Evolutionary conservation across 257 asterid genomes (phyloP).

Genomic region (Nicotiana attenuata): DNA sequence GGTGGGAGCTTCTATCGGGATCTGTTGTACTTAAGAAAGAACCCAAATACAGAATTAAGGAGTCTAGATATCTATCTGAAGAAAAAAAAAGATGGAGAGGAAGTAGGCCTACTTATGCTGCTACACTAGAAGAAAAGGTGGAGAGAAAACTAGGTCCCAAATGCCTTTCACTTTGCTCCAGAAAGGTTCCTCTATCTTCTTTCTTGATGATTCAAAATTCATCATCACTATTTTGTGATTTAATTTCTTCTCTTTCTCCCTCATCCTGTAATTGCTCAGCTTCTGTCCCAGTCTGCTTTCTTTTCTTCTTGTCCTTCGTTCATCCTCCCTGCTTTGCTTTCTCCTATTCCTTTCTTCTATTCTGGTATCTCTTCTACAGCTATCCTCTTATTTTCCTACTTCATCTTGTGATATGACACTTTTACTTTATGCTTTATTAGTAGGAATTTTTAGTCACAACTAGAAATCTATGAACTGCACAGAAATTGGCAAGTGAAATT

Average conservation of each 20-base stretch:
- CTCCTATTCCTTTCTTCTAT: background rate
- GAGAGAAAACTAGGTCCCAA: background rate
- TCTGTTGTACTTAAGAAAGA: background rate
- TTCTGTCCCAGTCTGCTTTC: background rate
- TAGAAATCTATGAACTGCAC: no score
- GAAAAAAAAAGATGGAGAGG: background rate
- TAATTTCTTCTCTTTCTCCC: background rate
- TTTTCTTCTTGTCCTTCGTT: background rate
- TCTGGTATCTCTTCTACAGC: background rate
- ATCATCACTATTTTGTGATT: background rate
- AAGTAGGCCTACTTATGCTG: background rate
- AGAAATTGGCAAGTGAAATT: no score
- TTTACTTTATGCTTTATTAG: no score
- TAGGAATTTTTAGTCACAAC: no score
- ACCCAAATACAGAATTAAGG: background rate
- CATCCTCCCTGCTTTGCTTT: background rate
- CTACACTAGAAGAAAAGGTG: background rate
- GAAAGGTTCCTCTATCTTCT: background rate
- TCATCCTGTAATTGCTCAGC: background rate
- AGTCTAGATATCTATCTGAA: background rate
- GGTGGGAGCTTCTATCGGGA: background rate
- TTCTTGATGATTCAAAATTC: background rate
- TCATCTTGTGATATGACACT: no score
- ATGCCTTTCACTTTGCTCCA: background rate
- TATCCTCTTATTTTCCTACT: no score